A percentile compares a stretch with the other conserved stretches of the same genome.
phyloP scores from a whole-genome alignment of 2,329 filamentous ascomycete genomes.

The Alternaria arbusti region DNA sequence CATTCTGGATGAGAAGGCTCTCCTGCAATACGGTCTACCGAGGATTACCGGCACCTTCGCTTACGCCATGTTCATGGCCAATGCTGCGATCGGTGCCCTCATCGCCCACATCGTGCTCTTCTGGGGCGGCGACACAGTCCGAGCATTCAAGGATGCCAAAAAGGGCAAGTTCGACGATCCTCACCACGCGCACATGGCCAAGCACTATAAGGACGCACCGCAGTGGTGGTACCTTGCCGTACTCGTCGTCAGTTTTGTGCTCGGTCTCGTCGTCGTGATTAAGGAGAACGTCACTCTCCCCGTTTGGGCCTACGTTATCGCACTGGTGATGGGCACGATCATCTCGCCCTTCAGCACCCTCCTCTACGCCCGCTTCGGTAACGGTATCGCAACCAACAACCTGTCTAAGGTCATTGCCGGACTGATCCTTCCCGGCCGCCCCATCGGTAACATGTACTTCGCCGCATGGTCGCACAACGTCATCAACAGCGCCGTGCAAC shows the following conservation, averaged over 20 bases:
- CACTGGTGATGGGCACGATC: conserved; percentile 11
- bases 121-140: conserved; percentile 19
- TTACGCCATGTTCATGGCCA: conserved; percentile 25
- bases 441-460: conserved; percentile 25
- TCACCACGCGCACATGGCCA: conserved; percentile 18
- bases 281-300: conserved; percentile 22
- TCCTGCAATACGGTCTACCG: conserved; percentile 18
- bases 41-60: conserved; percentile 19
- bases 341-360: conserved; percentile 21
- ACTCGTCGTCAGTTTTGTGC: conserved; percentile 17
- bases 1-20: conserved; percentile 16
- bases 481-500: conserved; percentile 14
- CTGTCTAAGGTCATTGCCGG: conserved; percentile 23
- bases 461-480: conserved; percentile 23
- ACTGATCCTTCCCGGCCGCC: conserved; percentile 15
- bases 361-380: conserved; percentile 19
- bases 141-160: conserved; percentile 16
- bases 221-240: conserved; percentile 23
- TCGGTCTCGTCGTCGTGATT: conserved; percentile 19
- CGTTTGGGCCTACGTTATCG: conserved; percentile 18
- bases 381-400: conserved; percentile 24
- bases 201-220: conserved; percentile 19
- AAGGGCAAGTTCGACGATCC: conserved; percentile 16
- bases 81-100: conserved; percentile 22
- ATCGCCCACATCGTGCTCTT: conserved; percentile 20